Percentiles rank a stretch among this genome's conserved stretches.
Conservation (phyloP, 768 basidiomycete genomes). For the Pulveroboletus ravenelii region DNA sequence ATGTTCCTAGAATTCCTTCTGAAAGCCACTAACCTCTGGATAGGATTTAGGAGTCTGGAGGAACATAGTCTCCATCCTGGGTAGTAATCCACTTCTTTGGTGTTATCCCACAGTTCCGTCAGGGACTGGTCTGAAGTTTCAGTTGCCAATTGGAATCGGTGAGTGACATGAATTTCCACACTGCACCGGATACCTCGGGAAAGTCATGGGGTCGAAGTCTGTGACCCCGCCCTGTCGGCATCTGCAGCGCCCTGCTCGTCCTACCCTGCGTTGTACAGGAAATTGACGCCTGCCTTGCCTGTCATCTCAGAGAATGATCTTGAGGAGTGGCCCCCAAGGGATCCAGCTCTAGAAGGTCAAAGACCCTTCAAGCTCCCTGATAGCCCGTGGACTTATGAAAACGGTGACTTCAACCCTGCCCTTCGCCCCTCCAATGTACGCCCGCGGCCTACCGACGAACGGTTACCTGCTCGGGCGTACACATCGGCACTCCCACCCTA, state of each 20-base stretch:
- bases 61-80: conserved; percentile 78
- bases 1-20: conserved; percentile 22
- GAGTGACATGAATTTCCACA: conserved; percentile 54
- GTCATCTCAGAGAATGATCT: conserved; percentile 31
- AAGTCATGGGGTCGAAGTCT: conserved; percentile 3
- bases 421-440: conserved; percentile 59
- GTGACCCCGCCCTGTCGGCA: conserved; percentile 4
- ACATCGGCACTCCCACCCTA: conserved; percentile 63
- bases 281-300: conserved; percentile 11
- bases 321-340: conserved; percentile 70
- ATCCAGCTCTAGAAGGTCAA: conserved; percentile 41
- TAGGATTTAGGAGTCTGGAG: conserved; percentile 74
- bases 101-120: conserved; percentile 67
- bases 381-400: conserved; percentile 86
- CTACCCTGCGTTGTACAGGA: neutral
- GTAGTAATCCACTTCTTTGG: conserved; percentile 73
- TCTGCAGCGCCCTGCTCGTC: conserved; percentile 2
- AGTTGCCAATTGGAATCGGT: conserved; percentile 68
- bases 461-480: conserved; percentile 28
- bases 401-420: conserved; percentile 68
- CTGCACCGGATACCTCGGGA: conserved; percentile 10
- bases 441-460: conserved; percentile 27
- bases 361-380: conserved; percentile 46
- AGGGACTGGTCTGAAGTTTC: conserved; percentile 75
- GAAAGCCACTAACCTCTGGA: conserved; percentile 8